A percentile compares a stretch with the other conserved stretches of the same genome.
phyloP scores from a whole-genome alignment of 2,329 filamentous ascomycete genomes.

The Fusarium neocosmosporiellum region DNA sequence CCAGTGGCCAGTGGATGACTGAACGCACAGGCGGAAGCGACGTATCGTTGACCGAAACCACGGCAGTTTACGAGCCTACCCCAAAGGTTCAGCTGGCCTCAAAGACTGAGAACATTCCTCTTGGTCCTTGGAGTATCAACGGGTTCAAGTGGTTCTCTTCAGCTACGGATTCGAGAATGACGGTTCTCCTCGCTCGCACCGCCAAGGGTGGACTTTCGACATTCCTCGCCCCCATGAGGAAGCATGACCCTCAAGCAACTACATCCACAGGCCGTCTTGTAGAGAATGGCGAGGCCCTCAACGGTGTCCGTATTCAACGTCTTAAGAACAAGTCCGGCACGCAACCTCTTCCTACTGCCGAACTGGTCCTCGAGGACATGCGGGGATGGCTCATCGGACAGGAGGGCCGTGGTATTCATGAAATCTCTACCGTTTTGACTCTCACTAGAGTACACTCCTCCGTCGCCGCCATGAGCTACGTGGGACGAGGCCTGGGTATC shows the following conservation, averaged over 20 bases:
- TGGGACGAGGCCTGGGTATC: slow-evolving; percentile 67
- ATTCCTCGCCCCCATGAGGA: slow-evolving; percentile 74
- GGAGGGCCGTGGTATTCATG: slow-evolving; percentile 73
- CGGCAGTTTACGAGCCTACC: slow-evolving; percentile 53
- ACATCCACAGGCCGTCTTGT: slow-evolving; percentile 43
- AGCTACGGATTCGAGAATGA: slow-evolving; percentile 57
- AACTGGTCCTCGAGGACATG: slow-evolving; percentile 73
- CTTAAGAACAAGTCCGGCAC: slow-evolving; percentile 81
- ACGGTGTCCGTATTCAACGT: slow-evolving; percentile 75
- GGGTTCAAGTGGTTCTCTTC: slow-evolving; percentile 73
- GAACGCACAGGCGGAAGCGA: slow-evolving; percentile 77
- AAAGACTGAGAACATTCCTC: slow-evolving; percentile 41
- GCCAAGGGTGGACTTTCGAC: slow-evolving; percentile 39
- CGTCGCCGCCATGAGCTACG: slow-evolving; percentile 62
- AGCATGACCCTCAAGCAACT: slow-evolving; percentile 49
- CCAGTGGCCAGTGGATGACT: slow-evolving; percentile 83
- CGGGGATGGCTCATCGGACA: slow-evolving; percentile 74
- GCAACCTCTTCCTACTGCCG: slow-evolving; percentile 75
- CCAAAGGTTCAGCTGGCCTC: slow-evolving; percentile 14
- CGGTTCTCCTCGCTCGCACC: slow-evolving; percentile 72
- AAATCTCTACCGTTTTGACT: slow-evolving; percentile 76
- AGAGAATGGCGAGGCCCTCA: slow-evolving; percentile 59
- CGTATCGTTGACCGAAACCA: slow-evolving; percentile 74
- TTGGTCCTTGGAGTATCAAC: slow-evolving; percentile 70
- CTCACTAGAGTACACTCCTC: slow-evolving; percentile 72